Evolutionary conservation across 2,329 filamentous ascomycete genomes (phyloP), one percentile per base, ranked within the genome.

Genomic region (Tetracladium maxilliforme): DNA sequence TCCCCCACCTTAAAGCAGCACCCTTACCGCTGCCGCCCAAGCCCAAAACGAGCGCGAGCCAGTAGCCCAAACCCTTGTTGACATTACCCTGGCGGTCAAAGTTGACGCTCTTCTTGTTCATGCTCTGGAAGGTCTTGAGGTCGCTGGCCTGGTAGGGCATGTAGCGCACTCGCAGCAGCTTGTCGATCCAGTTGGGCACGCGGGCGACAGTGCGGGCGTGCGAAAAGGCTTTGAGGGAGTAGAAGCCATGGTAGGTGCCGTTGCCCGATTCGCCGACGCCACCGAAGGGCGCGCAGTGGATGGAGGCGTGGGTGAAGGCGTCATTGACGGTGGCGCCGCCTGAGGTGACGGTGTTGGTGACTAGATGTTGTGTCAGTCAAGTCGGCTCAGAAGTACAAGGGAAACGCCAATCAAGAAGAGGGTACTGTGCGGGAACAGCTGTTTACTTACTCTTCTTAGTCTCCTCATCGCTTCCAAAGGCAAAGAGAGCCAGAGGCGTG

Each of bases 401-500:
- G 19, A 36, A 33, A 27, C 21, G 19, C 6, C 14, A 21, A 16
- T 9, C 17, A 29, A 13, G 14, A 19, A 8, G 7, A 14, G 18
- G 5, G 7, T 11, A n/a, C 14, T 22, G 14, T 13, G 10, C n/a
- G 16, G 21, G 18, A 16, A 17, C 18, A 6, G 3, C 10, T 12
- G 14, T 16, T 6, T 18, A 43, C 61, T 40, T 57, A 81, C 78
- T 60, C 45, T 77, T 77, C 16, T 78, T 61, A 22, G 76, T 80
- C 45, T 94, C 87, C 4, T 59, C 59, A 40, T 83, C 80, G 33
- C 63, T 77, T 27, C 86, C 87, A 51, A 95, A 95, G 6, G 80
- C 69, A 47, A 83, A 92, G 22, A 94, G 58, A 7, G 76, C 73
- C 20, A 98, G 60, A 0, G 90, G 86, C 1, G 86, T 94, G 25